These are phyloP conservation scores for Mycena pura DNA, from an alignment of 768 basidiomycete species.

Conservation along the genomic window DNA sequence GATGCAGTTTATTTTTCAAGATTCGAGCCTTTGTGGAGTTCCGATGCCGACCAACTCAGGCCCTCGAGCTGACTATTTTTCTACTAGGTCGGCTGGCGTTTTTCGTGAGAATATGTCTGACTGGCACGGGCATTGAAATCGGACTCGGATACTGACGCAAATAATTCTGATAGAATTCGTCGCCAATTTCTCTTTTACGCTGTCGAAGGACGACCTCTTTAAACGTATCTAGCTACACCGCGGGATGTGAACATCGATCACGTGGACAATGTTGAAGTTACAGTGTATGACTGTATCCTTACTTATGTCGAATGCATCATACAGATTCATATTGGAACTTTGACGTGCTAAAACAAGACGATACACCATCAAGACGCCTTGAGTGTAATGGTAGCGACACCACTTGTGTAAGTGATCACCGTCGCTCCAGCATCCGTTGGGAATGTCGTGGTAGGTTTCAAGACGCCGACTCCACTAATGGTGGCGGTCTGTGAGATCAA, in stretches of 20 bases:
- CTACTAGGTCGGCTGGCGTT: slow-evolving; percentile 17
- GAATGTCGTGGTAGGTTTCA: slow-evolving; percentile 48
- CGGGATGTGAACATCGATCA: slow-evolving; percentile 13
- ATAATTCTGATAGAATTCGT: slow-evolving; percentile 13
- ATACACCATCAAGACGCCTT: background rate
- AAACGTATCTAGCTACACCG: too few species aligned
- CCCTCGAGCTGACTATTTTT: slow-evolving; percentile 51
- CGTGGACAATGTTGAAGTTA: slow-evolving; percentile 12
- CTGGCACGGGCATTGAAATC: background rate
- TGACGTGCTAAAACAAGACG: too few species aligned
- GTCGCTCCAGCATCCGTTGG: slow-evolving; percentile 53
- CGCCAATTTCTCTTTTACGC: slow-evolving; percentile 7
- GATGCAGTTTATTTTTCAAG: too few species aligned
- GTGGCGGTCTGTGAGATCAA: slow-evolving; percentile 51
- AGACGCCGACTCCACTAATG: slow-evolving; percentile 43
- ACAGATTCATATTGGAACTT: too few species aligned
- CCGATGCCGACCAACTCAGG: slow-evolving; percentile 47
- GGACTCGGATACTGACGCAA: slow-evolving; percentile 15
- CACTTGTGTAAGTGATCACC: slow-evolving; percentile 49
- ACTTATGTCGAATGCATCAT: too few species aligned
- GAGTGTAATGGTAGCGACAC: slow-evolving; percentile 45
- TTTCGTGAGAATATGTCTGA: slow-evolving; percentile 1
- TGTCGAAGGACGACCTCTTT: slow-evolving; percentile 4
- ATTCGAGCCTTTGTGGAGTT: slow-evolving; percentile 43
- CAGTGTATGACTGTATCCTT: too few species aligned